Conservation (phyloP, 1,284 basidiomycete genomes). For the Irpex lacteus region DNA sequence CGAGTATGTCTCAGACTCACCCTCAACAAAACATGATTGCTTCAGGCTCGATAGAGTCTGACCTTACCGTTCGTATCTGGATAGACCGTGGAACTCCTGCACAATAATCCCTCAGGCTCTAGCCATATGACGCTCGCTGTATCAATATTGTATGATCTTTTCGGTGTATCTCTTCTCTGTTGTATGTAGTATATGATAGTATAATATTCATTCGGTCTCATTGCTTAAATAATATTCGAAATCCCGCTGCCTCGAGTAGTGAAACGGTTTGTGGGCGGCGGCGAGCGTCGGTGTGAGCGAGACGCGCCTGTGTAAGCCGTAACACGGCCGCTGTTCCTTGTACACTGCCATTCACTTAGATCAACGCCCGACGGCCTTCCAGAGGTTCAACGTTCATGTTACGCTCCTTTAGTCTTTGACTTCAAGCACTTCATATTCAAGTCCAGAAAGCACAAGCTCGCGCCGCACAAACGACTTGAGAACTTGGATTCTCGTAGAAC, state of each 20-base stretch:
- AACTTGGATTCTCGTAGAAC: no score
- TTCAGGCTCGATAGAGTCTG: constrained; percentile 78
- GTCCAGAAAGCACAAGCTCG: no score
- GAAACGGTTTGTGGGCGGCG: background rate
- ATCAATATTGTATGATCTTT: background rate
- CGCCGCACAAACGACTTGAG: no score
- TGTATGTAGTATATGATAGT: background rate
- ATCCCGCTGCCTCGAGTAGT: background rate
- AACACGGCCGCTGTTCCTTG: background rate
- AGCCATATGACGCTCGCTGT: background rate
- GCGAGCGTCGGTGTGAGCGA: background rate
- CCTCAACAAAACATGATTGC: constrained; percentile 82
- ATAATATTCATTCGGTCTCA: background rate
- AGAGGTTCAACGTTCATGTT: background rate
- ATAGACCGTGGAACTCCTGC: constrained; percentile 43
- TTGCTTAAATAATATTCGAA: no score
- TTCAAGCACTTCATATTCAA: background rate
- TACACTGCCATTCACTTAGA: background rate
- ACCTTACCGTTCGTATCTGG: constrained; percentile 80
- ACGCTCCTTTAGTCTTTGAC: background rate
- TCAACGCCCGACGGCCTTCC: background rate
- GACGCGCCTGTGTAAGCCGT: background rate
- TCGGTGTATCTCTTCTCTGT: background rate
- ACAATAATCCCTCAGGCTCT: constrained; percentile 10
- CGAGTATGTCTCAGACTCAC: constrained; percentile 55